Conservation (phyloP, 768 basidiomycete genomes). For the Hypholoma sublateritium region DNA sequence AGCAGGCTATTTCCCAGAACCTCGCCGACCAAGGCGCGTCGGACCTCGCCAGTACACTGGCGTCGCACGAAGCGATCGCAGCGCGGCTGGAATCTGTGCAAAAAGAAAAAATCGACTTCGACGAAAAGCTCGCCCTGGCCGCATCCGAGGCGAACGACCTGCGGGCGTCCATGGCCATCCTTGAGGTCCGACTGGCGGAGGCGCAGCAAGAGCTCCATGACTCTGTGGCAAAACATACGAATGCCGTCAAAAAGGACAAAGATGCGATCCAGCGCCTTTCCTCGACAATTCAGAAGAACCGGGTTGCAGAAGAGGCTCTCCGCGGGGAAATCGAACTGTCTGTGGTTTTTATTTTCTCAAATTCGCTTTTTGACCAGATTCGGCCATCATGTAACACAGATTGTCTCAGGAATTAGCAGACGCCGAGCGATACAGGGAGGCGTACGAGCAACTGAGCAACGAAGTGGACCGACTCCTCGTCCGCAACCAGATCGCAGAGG, state of each 20-base stretch:
- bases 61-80: constrained; percentile 41
- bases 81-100: constrained; percentile 40
- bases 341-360: constrained; percentile 23
- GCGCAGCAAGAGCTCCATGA: constrained; percentile 25
- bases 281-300: constrained; percentile 49
- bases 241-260: constrained; percentile 43
- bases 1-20: constrained; percentile 25
- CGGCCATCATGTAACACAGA: constrained; percentile 19
- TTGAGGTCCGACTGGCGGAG: constrained; percentile 22
- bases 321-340: constrained; percentile 69
- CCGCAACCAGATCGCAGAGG: constrained; percentile 76
- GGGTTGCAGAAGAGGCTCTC: constrained; percentile 68
- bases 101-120: constrained; percentile 33
- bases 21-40: constrained; percentile 29
- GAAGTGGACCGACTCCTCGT: constrained; percentile 65
- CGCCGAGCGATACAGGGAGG: constrained; percentile 65
- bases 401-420: constrained; percentile 54
- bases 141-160: constrained; percentile 14
- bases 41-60: constrained; percentile 41
- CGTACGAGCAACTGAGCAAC: constrained; percentile 64
- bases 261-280: constrained; percentile 48
- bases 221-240: constrained; percentile 32
- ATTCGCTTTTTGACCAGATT: neutral
- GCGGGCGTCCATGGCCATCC: constrained; percentile 16
- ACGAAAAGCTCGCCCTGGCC: constrained; percentile 26